These are phyloP conservation scores for Beauveria sp. DNA, from an alignment of 2,329 filamentous ascomycete genomes.

Conservation along the genomic window DNA sequence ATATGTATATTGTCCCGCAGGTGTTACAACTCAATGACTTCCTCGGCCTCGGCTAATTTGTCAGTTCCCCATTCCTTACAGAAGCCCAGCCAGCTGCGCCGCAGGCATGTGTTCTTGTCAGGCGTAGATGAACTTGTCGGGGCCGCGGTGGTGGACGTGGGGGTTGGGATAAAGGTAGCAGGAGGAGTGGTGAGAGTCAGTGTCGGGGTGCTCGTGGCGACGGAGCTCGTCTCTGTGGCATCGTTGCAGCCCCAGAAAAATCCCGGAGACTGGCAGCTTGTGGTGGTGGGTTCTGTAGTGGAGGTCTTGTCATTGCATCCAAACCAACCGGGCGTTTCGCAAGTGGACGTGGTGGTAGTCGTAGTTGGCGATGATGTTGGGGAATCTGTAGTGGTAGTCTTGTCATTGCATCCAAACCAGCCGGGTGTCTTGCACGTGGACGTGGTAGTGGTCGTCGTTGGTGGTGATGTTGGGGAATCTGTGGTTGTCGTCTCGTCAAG, in stretches of 20 bases:
- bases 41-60: slow-evolving; percentile 17
- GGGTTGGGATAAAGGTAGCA: slow-evolving; percentile 39
- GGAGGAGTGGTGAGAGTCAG: slow-evolving; percentile 34
- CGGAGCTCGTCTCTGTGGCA: slow-evolving; percentile 19
- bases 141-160: slow-evolving; percentile 19
- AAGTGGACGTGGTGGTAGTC: slow-evolving; percentile 45
- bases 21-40: slow-evolving; percentile 7
- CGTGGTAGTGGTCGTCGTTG: slow-evolving; percentile 22
- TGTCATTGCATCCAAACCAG: no score
- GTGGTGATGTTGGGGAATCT: slow-evolving; percentile 21
- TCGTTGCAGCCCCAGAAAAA: slow-evolving; percentile 51
- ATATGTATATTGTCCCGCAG: background rate
- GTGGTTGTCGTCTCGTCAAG: slow-evolving; percentile 55
- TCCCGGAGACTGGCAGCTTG: slow-evolving; percentile 34
- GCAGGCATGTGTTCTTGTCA: slow-evolving; percentile 13
- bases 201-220: slow-evolving; percentile 17
- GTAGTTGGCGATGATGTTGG: slow-evolving; percentile 17
- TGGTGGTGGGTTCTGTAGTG: slow-evolving; percentile 21
- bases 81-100: slow-evolving; percentile 32
- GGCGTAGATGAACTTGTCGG: slow-evolving; percentile 23
- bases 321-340: slow-evolving; percentile 58
- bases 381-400: no score
- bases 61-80: slow-evolving; percentile 31
- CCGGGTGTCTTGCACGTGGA: no score
- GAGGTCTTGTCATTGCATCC: slow-evolving; percentile 48